Evolutionary conservation across 2,329 filamentous ascomycete genomes (phyloP).

Genomic region (Rhytidhysteron rufulum): DNA sequence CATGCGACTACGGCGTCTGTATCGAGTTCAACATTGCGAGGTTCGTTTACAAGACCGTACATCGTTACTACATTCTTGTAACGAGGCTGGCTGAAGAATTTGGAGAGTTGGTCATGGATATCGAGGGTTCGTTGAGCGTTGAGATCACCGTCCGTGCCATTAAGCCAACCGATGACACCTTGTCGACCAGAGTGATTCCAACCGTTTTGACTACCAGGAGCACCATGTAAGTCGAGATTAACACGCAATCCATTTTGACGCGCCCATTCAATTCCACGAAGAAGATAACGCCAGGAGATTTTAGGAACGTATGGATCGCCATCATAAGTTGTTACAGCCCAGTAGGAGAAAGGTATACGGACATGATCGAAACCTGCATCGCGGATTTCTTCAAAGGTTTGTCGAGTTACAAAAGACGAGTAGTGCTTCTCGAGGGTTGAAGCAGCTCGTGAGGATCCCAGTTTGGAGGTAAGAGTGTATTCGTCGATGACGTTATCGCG

Average conservation of each 20-base stretch:
- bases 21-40: constrained; percentile 70
- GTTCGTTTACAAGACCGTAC: constrained; percentile 94
- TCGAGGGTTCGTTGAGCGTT: constrained; percentile 82
- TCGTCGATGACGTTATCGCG: constrained; percentile 76
- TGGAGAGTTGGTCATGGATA: constrained; percentile 78
- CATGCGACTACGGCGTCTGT: constrained; percentile 67
- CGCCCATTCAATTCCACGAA: constrained; percentile 89
- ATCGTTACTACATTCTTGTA: constrained; percentile 90
- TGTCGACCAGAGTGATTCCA: constrained; percentile 94
- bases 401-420: constrained; percentile 78
- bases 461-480: constrained; percentile 69
- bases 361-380: constrained; percentile 91
- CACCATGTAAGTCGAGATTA: constrained; percentile 88
- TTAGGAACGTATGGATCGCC: constrained; percentile 83
- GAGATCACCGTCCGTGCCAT: constrained; percentile 75
- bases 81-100: constrained; percentile 89
- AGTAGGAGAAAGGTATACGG: constrained; percentile 94
- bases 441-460: constrained; percentile 63
- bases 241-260: constrained; percentile 88
- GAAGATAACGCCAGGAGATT: constrained; percentile 87
- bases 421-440: constrained; percentile 84
- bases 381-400: constrained; percentile 79
- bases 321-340: constrained; percentile 82
- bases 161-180: constrained; percentile 81
- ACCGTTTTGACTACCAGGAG: constrained; percentile 91